Conservation (phyloP, 306 rosid species). For the Inga laurina region DNA sequence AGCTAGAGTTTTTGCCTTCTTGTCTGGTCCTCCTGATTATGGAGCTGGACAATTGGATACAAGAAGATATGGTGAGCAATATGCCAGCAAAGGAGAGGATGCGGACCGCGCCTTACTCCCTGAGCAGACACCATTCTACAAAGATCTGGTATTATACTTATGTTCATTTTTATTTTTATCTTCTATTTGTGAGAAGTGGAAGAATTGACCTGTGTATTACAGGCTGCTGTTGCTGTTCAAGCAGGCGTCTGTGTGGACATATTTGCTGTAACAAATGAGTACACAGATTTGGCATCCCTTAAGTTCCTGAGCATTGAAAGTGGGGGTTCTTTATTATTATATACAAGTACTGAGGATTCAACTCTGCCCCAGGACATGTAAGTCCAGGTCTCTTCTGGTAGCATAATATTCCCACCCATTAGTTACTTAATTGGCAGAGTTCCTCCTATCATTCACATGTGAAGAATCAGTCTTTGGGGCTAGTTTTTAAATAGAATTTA, state of each 20-base stretch:
- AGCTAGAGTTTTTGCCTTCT: slow-evolving; percentile 94
- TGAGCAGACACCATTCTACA: slow-evolving; percentile 94
- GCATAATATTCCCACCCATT: slow-evolving; percentile 3
- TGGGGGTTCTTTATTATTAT: slow-evolving; percentile 86
- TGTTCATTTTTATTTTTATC: slow-evolving; percentile 17
- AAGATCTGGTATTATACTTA: slow-evolving; percentile 69
- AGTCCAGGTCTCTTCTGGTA: slow-evolving; percentile 48
- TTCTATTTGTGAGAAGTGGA: slow-evolving; percentile 32
- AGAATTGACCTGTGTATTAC: slow-evolving; percentile 51
- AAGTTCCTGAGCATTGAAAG: slow-evolving; percentile 90
- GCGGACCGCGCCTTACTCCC: slow-evolving; percentile 97
- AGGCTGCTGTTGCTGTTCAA: slow-evolving; percentile 98
- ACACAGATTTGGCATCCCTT: slow-evolving; percentile 93
- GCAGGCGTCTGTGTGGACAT: slow-evolving; percentile 96
- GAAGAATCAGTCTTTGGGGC: background rate
- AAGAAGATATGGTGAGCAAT: slow-evolving; percentile 92
- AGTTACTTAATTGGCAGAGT: slow-evolving; percentile 17
- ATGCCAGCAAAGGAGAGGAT: slow-evolving; percentile 98
- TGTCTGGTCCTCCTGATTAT: slow-evolving; percentile 95
- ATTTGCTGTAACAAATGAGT: slow-evolving; percentile 96
- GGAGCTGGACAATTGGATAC: slow-evolving; percentile 97
- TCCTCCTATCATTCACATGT: background rate
- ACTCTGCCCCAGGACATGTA: slow-evolving; percentile 98
- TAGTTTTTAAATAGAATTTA: background rate
- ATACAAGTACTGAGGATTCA: slow-evolving; percentile 85